Percentiles rank a stretch among this genome's conserved stretches.
Evolutionary conservation across 306 rosid species (phyloP).

Genomic region (Corylus heterophylla): DNA sequence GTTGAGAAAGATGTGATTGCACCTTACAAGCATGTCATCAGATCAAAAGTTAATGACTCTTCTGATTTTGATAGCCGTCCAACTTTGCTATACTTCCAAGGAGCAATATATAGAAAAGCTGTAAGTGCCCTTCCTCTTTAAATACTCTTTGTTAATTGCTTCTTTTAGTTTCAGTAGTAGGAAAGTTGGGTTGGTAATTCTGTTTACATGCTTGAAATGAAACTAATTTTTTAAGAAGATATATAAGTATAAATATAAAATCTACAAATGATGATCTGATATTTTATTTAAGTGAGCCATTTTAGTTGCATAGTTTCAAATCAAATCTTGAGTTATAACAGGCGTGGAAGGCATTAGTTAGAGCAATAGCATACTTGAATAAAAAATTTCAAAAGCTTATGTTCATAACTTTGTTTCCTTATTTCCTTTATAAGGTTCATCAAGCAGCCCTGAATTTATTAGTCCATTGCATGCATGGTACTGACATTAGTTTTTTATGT

Average conservation of each 20-base stretch:
- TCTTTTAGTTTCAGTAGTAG: conserved; percentile 10
- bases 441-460: background rate
- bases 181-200: background rate
- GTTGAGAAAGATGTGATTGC: conserved; percentile 81
- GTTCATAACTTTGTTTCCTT: background rate
- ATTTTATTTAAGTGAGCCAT: background rate
- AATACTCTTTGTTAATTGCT: conserved; percentile 19
- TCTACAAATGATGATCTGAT: background rate
- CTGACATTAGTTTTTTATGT: background rate
- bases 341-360: background rate
- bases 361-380: background rate
- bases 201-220: background rate
- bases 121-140: conserved; percentile 46
- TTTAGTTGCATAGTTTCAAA: background rate
- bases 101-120: conserved; percentile 82
- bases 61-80: conserved; percentile 59
- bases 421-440: background rate
- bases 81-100: conserved; percentile 76
- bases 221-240: background rate
- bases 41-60: conserved; percentile 46
- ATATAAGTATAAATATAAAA: background rate
- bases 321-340: background rate
- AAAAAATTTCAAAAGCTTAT: background rate
- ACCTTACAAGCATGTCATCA: conserved; percentile 72
- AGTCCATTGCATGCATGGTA: background rate